A percentile compares a stretch with the other conserved stretches of the same genome.
phyloP scores from a whole-genome alignment of 192 early-diverging fungal genomes.

The Dimargaris cristalligena region DNA sequence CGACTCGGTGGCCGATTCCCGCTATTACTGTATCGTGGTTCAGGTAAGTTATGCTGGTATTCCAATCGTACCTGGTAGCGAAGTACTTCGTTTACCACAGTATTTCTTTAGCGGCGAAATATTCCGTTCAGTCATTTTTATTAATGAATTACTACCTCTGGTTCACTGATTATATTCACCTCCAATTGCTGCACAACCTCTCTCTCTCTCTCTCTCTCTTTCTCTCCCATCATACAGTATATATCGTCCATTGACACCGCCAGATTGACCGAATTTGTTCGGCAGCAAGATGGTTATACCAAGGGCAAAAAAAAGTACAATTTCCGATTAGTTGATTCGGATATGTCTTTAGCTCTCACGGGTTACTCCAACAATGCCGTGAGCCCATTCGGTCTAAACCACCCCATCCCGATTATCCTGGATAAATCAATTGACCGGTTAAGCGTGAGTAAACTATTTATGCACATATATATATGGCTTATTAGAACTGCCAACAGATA shows the following conservation, averaged over 20 bases:
- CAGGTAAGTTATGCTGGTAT: conserved; percentile 24
- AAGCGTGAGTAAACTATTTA: conserved; percentile 19
- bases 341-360: conserved; percentile 44
- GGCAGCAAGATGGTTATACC: conserved; percentile 26
- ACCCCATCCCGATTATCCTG: conserved; percentile 44
- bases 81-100: not conserved
- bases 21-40: conserved; percentile 51
- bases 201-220: not conserved
- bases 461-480: not conserved
- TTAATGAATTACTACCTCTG: not conserved
- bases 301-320: conserved; percentile 63
- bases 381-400: conserved; percentile 42
- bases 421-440: conserved; percentile 40
- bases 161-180: not conserved
- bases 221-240: conserved; percentile 24
- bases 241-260: conserved; percentile 37
- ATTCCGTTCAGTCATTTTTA: not conserved
- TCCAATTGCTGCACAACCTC: not conserved
- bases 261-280: conserved; percentile 45
- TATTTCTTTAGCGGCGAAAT: not conserved
- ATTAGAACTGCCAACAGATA: not conserved
- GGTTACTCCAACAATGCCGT: conserved; percentile 58
- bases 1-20: conserved; percentile 29
- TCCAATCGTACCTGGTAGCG: not conserved
- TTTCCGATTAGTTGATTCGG: conserved; percentile 47